Evolutionary conservation across 192 early-diverging fungal species (phyloP).

Genomic region (Gaertneriomyces semiglobifer): DNA sequence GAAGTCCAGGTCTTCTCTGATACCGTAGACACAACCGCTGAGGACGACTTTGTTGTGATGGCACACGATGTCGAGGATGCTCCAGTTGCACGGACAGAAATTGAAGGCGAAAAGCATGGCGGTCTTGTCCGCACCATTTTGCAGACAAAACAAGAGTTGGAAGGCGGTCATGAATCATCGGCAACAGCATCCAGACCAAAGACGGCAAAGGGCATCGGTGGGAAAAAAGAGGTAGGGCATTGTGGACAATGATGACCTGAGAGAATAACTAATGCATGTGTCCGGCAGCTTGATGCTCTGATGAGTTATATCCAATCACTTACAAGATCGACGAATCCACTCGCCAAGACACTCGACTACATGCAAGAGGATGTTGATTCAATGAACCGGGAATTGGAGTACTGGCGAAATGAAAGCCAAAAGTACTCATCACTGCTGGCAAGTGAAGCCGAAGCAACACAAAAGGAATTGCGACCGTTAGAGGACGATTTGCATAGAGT

Average conservation of each 20-base stretch:
- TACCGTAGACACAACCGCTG: slow-evolving; percentile 29
- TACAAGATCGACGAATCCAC: slow-evolving; percentile 51
- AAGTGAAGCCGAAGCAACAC: no score
- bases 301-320: slow-evolving; percentile 49
- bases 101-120: slow-evolving; percentile 9
- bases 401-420: slow-evolving; percentile 45
- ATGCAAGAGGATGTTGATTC: slow-evolving; percentile 60
- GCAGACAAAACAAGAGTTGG: slow-evolving; percentile 46
- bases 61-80: slow-evolving; percentile 34
- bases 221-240: slow-evolving; percentile 45
- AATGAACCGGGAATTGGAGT: slow-evolving; percentile 57
- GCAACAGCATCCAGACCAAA: slow-evolving; percentile 21
- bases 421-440: slow-evolving; percentile 21
- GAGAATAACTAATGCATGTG: not conserved
- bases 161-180: slow-evolving; percentile 23
- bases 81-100: not conserved
- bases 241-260: not conserved
- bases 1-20: slow-evolving; percentile 37
- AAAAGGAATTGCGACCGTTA: no score
- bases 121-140: slow-evolving; percentile 53
- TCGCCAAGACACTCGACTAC: slow-evolving; percentile 57
- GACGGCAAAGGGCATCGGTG: slow-evolving; percentile 37
- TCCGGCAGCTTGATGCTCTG: slow-evolving; percentile 43
- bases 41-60: slow-evolving; percentile 50
- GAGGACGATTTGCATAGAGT: no score